Base-by-base conservation (phyloP, 1,284 basidiomycete species). In the Ustilago esculenta region DNA sequence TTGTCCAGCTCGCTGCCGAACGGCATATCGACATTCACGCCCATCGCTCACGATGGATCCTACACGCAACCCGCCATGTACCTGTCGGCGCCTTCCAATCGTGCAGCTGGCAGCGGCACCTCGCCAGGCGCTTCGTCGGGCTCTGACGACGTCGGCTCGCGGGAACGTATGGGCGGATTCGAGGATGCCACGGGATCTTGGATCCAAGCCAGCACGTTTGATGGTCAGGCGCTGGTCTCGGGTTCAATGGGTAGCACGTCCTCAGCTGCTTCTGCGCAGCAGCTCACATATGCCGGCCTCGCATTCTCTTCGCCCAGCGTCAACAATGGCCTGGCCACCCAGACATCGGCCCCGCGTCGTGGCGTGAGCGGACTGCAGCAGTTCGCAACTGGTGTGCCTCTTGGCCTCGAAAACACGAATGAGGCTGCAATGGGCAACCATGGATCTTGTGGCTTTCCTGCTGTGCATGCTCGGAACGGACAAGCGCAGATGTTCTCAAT, bases 101-200 rank as follows among this genome's bases (percentile, higher is more conserved):
- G 42, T 1, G 34, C 32, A 7, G 30, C 36, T 30, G 20, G 14
- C 12, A 49, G 35, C 36, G 51, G 60, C 20, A 32, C 60, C n/a
- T 70, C 67, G 27, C 60, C 67, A 1, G 52, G 60, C 17, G 48
- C 56, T 20, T 56, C 60, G 24, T 48, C 60, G n/a, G 33, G 29
- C 29, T 64, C 60, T 12, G 67, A 59, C 7, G 67, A 65, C 14
- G 14, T 57, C 18, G 55, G 39, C 18, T 17, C 53, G 4, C 21
- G 39, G 3, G 60, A 56, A 9, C 52, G 39, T 32, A 61, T 29
- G 34, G 45, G 29, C 30, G 43, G 33, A 21, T 44, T 56, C 21
- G 60, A 58, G 18, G 49, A 54, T 14, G 34, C 43, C 15, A 50
- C 50, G 8, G 50, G 50, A 11, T 52, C 54, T 39, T 69, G 66